Evolutionary conservation across 2,329 filamentous ascomycete genomes (phyloP), one percentile per base, ranked within the genome.

Genomic region (Colletotrichum australisinense): DNA sequence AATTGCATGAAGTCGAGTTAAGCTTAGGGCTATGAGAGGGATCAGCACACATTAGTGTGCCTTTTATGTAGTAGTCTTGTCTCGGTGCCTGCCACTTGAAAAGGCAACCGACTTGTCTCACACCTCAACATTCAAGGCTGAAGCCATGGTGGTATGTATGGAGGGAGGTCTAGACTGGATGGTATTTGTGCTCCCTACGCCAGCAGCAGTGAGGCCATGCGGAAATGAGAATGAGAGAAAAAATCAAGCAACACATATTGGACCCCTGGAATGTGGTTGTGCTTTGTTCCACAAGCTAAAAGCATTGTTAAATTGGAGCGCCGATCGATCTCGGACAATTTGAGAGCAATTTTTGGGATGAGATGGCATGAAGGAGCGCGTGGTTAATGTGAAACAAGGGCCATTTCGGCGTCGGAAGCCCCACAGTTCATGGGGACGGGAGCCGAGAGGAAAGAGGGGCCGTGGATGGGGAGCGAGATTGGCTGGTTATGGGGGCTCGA

Each of bases 301-400:
- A 22, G 32, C 49, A 53, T 30, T 49, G 60, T 68, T 52, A 73
- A 62, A 60, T 73, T 70, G 67, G 59, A 70, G 67, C 57, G 70
- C 26, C 70, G 70, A 73, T 73, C 70, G 70, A 73, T 73, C 70
- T 73, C 70, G 70, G 70, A 73, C 70, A 73, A 73, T 70, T 73
- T 70, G 56, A 55, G 56, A 65, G 60, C 53, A 60, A 49, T 57
- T 62, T 42, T 56, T 70, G 46, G 70, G 70, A 64, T 49, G 42
- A 70, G 59, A 73, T 64, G 55, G 70, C 55, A 73, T 73, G 46
- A 70, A 70, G 60, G 66, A 73, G 59, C 59, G 55, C 46, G 46
- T 73, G 67, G 70, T 73, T 60, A 73, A 73, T 56, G 46, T 73
- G 70, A 73, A 73, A 73, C 70, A 60, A 22, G 52, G 65, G 38